Base-by-base conservation (phyloP, 129 eudicot genomes). In the Sambucus nigra region DNA sequence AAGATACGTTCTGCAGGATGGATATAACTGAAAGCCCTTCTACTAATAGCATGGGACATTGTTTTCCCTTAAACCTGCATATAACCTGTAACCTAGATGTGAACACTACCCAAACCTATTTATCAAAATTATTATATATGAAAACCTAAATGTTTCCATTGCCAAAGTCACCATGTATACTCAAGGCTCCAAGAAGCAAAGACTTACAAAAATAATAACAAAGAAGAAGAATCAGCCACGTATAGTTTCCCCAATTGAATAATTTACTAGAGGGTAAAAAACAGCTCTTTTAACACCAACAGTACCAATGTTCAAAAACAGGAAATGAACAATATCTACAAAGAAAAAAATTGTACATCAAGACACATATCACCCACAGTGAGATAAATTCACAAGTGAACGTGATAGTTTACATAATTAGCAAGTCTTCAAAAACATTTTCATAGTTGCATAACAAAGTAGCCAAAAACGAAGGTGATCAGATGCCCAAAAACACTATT, bases 301-400 rank as follows among this genome's bases (percentile, higher is more conserved):
- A 17, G 35, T 53, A 28, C 38, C 44, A 32, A 32, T 17, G 18
- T 14, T 12, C 38, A 25, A 32, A 32, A 53, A 17, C 12, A 32
- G 39, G 23, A 16, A 26, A 31, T 29, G 18, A 0, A 29, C 13
- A 29, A 6, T 53, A 29, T 5, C 27, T 28, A 53, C 0, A 18
- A 29, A 29, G 22, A 3, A 18, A 31, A 32, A 54, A 54, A 12
- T 17, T 23, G 7, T 29, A 18, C 14, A 12, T 17, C 45, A 18
- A 54, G 59, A 54, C 46, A 31, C 42, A 28, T 15, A 54, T n/a
- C 42, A 54, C 32, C 59, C 21, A 54, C 25, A 54, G 10, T 29
- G 1, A 53, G 21, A 16, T 42, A 53, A 53, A 28, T 52, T 35
- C 14, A 0, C 14, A 5, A 28, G 17, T n/a, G n/a, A n/a, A n/a